These are phyloP conservation scores for Cucumis melo DNA, from an alignment of 306 rosid genomes.

Conservation along the genomic window DNA sequence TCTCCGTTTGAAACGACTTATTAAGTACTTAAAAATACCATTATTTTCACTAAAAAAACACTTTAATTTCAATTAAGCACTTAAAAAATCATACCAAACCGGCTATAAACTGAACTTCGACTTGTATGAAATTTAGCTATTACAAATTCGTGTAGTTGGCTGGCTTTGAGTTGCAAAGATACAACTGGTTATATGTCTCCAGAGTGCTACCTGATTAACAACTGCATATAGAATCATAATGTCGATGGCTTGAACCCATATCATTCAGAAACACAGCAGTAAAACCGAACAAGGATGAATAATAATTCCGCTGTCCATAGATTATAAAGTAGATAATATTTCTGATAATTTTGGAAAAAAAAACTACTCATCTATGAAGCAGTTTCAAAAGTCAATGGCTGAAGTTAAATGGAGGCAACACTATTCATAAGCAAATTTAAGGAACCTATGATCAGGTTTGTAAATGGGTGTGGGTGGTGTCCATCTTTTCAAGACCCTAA, in stretches of 20 bases:
- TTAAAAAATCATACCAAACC: too few species aligned
- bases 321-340: not conserved
- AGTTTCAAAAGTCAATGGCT: not conserved
- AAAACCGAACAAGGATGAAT: not conserved
- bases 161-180: not conserved
- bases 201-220: not conserved
- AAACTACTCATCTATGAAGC: not conserved
- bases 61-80: not conserved
- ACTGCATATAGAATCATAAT: not conserved
- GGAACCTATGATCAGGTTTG: not conserved
- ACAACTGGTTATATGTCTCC: not conserved
- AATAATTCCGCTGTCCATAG: not conserved
- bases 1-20: too few species aligned
- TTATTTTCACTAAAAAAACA: too few species aligned
- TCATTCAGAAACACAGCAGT: not conserved
- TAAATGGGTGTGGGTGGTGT: not conserved
- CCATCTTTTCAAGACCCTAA: not conserved
- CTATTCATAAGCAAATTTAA: not conserved
- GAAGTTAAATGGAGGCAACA: not conserved
- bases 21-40: too few species aligned
- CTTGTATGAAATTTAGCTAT: not conserved
- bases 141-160: not conserved
- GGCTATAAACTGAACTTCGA: not conserved
- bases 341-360: not conserved
- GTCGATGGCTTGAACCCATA: not conserved